These are phyloP conservation scores for Colletotrichum lindemuthianum DNA, from an alignment of 2,329 filamentous ascomycete species.

Conservation along the genomic window DNA sequence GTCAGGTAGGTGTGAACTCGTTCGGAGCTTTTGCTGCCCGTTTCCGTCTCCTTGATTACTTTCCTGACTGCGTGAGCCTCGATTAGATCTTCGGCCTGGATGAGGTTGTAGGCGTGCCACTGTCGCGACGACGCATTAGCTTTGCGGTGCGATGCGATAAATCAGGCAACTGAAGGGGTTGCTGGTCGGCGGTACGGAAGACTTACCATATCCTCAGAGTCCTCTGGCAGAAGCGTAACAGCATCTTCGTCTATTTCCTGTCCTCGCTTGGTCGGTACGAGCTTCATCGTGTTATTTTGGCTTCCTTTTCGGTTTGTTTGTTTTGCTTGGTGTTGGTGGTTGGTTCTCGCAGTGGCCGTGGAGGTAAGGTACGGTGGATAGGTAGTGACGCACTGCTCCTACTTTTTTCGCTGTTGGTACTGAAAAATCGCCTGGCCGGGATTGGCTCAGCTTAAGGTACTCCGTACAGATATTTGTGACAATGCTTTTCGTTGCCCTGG, in stretches of 20 bases:
- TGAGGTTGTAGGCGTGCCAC: conserved; percentile 72
- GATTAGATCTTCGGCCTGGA: conserved; percentile 62
- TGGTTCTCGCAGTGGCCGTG: no score
- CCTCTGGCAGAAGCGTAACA: conserved; percentile 55
- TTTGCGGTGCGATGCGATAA: background rate
- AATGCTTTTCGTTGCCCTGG: no score
- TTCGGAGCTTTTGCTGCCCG: conserved; percentile 58
- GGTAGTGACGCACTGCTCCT: no score
- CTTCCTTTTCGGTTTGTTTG: background rate
- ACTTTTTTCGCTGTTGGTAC: no score
- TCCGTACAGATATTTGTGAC: no score
- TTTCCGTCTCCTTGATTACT: conserved; percentile 58
- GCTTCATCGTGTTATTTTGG: conserved; percentile 47
- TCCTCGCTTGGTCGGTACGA: conserved; percentile 49
- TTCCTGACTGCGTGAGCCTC: conserved; percentile 67
- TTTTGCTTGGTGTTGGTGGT: no score
- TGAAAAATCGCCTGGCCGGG: no score
- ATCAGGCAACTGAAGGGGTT: no score
- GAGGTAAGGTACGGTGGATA: background rate
- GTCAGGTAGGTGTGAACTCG: conserved; percentile 68
- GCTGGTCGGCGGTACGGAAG: no score
- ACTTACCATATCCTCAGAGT: conserved; percentile 58
- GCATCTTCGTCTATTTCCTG: conserved; percentile 52
- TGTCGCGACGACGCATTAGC: conserved; percentile 35
- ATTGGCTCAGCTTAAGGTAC: no score